Base-by-base conservation (phyloP, 257 asterid species). In the Nicotiana benthamiana region DNA sequence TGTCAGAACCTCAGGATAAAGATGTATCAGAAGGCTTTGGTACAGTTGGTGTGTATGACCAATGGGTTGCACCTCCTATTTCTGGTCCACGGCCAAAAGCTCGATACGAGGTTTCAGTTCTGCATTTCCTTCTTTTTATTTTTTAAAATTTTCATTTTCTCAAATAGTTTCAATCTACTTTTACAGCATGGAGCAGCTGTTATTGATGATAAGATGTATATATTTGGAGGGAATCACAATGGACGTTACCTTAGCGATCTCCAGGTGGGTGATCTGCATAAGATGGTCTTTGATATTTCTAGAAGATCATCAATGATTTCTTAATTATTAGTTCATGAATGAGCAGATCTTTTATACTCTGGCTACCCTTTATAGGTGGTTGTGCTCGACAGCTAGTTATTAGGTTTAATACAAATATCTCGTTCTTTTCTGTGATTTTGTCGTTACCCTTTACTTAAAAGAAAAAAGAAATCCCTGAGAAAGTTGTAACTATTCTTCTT, bases 211-310 rank as follows among this genome's bases (percentile, higher is more conserved):
- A 93, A 92, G 85, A 95, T 95, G 97, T 95, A 95, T 87, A 79
- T 91, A 85, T 95, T 91, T 87, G 98, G 98, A 34, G 98, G 98
- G 85, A 95, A 93, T 87, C 91, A 93, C 89, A 95, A 93, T 81
- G 98, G 98, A 63, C 98, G 97, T 75, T 95, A 95, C 87, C 86
- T 95, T 56, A 92, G 90, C 86, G 99, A 95, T 90, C 97, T 93
- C 86, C 99, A 93, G 99, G 99, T 95, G 80, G 86, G 87, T 77
- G 57, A 83, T 65, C 43, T 60, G 77, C 65, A 54, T 82, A 53
- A 79, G 56, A 53, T 48, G 64, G 75, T 80, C 48, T 56, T 83
- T 15, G 36, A 57, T 74, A 68, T 79, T 77, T 79, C 46, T 81
- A 79, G 79, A 82, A 54, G 75, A 74, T 59, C 80, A 34, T 53